These are phyloP conservation scores for Monosporascus ibericus DNA, from an alignment of 2,329 filamentous ascomycete species.

Conservation along the genomic window DNA sequence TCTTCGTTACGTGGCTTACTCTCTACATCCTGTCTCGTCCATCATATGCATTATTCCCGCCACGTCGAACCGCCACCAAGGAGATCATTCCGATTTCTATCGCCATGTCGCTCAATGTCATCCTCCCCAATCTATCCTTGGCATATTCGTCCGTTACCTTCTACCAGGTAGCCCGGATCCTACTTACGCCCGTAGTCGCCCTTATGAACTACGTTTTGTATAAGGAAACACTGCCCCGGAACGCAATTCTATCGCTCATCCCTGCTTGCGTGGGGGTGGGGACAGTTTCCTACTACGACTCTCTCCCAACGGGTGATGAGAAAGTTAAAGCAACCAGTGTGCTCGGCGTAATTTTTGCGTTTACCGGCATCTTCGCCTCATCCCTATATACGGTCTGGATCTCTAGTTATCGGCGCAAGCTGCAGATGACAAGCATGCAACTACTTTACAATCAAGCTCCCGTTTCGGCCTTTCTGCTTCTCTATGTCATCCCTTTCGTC, in stretches of 20 bases:
- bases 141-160: constrained; percentile 64
- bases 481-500: constrained; percentile 60
- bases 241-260: constrained; percentile 48
- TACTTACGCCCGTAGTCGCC: constrained; percentile 60
- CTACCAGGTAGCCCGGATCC: constrained; percentile 63
- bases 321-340: constrained; percentile 49
- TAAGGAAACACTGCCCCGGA: constrained; percentile 45
- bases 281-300: constrained; percentile 63
- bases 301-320: constrained; percentile 40
- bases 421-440: constrained; percentile 63
- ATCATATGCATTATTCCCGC: constrained; percentile 51
- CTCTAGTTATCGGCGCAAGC: constrained; percentile 56
- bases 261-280: constrained; percentile 60
- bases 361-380: constrained; percentile 57
- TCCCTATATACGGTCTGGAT: constrained; percentile 67
- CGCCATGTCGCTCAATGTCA: constrained; percentile 64
- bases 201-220: constrained; percentile 60
- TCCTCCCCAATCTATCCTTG: constrained; percentile 61
- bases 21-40: constrained; percentile 56
- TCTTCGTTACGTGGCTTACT: constrained; percentile 58
- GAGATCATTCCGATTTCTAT: constrained; percentile 59
- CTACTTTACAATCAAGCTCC: constrained; percentile 64
- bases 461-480: constrained; percentile 53
- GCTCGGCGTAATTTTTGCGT: constrained; percentile 58
- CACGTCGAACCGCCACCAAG: constrained; percentile 46